Evolutionary conservation across 495 filamentous ascomycete species (phyloP), one percentile per base, ranked within the genome.

Genomic region (Tuber magnatum): DNA sequence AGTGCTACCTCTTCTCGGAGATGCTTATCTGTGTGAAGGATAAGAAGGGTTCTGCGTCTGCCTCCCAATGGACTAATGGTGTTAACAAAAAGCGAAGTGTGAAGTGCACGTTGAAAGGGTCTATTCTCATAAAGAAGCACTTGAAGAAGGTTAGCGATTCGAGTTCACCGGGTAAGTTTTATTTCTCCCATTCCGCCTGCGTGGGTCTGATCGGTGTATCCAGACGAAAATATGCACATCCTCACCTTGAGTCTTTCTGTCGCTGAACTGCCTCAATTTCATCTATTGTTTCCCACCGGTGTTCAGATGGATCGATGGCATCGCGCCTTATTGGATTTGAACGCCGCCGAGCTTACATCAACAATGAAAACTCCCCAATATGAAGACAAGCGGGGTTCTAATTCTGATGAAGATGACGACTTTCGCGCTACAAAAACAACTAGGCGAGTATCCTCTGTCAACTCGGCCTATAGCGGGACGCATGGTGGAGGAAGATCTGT

Each of bases 21-120:
- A 99, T 99, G 95, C 93, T 99, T 72, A 99, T 99, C 78, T 99
- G 95, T 83, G 93, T 98, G 75, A 99, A 97, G 84, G 95, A 98
- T 82, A 97, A 97, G 88, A 96, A 94, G 83, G 83, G 86, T 40
- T 77, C 85, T 6, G 86, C 88, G 10, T 83, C 83, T 77, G 68
- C 85, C 73, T 84, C 85, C 74, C 87, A 90, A 78, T 92, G 89
- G 89, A 85, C 87, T 43, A 88, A 90, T 24, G 86, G 86, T 7
- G 83, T 84, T n/a, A 82, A 86, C 40, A 87, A 86, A 80, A 87
- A 85, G 69, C 76, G 73, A 39, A 83, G 87, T 10, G 90, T 88
- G 5, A 89, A 93, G 73, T 97, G 90, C 85, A 97, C 94, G 10
- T 85, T 99, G 46, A 99, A 99, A 84, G 95, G 95, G 12, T 98